Conservation (phyloP, 495 filamentous ascomycete species). For the Sordaria brevicollis region DNA sequence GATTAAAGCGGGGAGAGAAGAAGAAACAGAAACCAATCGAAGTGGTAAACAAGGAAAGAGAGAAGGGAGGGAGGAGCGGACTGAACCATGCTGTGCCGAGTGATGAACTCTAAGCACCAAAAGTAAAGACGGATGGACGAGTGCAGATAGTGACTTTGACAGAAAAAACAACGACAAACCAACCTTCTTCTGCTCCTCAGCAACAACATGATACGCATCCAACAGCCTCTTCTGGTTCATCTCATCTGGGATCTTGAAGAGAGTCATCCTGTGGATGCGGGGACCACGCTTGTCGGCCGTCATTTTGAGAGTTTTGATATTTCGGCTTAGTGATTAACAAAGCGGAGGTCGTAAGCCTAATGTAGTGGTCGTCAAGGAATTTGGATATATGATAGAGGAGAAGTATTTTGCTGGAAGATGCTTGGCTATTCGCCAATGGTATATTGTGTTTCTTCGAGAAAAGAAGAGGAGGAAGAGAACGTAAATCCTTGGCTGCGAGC, state of each 20-base stretch:
- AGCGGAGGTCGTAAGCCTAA: too few relatives aligned
- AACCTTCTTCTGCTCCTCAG: slow-evolving; percentile 18
- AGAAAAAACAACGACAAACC: neutral
- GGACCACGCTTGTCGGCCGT: neutral
- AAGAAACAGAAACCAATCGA: neutral
- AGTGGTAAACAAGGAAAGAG: neutral
- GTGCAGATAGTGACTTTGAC: neutral
- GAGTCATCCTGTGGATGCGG: slow-evolving; percentile 21
- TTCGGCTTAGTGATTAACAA: too few relatives aligned
- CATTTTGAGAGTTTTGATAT: too few relatives aligned
- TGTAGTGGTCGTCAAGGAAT: too few relatives aligned
- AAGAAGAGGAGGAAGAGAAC: too few relatives aligned
- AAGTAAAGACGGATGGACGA: neutral
- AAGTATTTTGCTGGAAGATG: too few relatives aligned
- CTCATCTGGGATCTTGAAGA: slow-evolving; percentile 28
- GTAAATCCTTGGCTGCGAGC: too few relatives aligned
- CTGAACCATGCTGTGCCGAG: too few relatives aligned
- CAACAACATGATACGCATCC: slow-evolving; percentile 19
- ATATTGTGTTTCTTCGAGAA: too few relatives aligned
- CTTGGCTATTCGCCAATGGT: too few relatives aligned
- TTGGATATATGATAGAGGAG: too few relatives aligned
- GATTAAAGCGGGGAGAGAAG: neutral
- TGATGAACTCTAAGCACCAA: too few relatives aligned
- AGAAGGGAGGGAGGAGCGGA: neutral
- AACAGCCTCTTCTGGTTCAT: slow-evolving; percentile 22